Percentiles rank a stretch among this genome's conserved stretches.
phyloP scores from a whole-genome alignment of 306 rosid genomes.

The Lithocarpus polystachyus region DNA sequence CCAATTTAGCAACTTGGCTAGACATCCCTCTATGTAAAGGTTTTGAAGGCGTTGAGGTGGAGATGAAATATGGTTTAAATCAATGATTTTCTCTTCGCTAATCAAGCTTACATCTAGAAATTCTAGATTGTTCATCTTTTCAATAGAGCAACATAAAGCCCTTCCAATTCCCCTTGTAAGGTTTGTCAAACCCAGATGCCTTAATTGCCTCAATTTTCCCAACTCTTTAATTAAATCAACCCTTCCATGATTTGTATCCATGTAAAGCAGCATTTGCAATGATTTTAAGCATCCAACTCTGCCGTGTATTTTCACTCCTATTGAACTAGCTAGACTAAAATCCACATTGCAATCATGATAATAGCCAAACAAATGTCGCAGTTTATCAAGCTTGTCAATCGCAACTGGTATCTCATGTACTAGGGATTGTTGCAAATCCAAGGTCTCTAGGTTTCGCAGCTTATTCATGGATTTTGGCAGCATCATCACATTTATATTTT shows the following conservation, averaged over 20 bases:
- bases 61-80: background rate
- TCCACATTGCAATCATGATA: background rate
- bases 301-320: background rate
- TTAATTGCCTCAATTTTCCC: background rate
- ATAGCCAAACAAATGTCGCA: background rate
- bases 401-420: background rate
- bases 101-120: background rate
- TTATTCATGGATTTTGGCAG: constrained; percentile 24
- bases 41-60: background rate
- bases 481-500: background rate
- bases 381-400: background rate
- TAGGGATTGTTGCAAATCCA: background rate
- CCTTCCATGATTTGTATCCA: background rate
- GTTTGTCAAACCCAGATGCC: background rate
- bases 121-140: background rate
- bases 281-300: background rate
- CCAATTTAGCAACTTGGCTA: background rate
- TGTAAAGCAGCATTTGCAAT: background rate
- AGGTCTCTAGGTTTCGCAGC: constrained; percentile 3
- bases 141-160: background rate
- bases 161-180: background rate
- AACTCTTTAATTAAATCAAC: background rate
- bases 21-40: background rate
- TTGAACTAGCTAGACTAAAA: background rate
- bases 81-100: background rate